Evolutionary conservation across 2,329 filamentous ascomycete species (phyloP).

Genomic region (Ceratocystis harringtonii): DNA sequence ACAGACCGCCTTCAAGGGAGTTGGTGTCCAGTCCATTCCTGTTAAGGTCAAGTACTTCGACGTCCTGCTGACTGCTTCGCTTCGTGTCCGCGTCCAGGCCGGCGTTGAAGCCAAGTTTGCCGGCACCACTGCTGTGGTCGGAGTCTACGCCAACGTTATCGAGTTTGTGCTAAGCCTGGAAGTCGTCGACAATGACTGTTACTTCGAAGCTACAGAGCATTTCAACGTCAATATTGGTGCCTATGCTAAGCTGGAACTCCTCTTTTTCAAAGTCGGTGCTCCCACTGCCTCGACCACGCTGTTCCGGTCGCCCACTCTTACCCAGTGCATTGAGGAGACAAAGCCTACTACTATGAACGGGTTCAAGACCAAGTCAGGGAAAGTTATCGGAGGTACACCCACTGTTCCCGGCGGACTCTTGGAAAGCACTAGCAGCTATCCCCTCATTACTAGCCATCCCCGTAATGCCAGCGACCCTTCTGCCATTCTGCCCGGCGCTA

Average conservation of each 20-base stretch:
- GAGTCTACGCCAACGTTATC: slow-evolving; percentile 38
- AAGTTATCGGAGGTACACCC: not conserved
- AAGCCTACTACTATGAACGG: slow-evolving; percentile 8
- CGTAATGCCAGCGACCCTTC: not conserved
- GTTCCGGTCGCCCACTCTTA: slow-evolving; percentile 25
- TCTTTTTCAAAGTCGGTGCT: slow-evolving; percentile 28
- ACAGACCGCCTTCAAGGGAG: slow-evolving; percentile 31
- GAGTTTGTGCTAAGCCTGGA: slow-evolving; percentile 35
- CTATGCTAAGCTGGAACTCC: slow-evolving; percentile 25
- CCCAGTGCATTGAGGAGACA: slow-evolving; percentile 24
- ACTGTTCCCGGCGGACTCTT: not conserved
- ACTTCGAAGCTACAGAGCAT: slow-evolving; percentile 24
- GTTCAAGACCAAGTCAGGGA: not conserved
- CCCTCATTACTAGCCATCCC: not conserved
- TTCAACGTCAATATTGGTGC: slow-evolving; percentile 29
- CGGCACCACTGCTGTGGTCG: slow-evolving; percentile 30
- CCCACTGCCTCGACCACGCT: slow-evolving; percentile 30
- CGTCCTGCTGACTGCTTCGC: slow-evolving; percentile 33
- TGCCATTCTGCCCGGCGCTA: not conserved
- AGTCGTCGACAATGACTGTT: slow-evolving; percentile 24
- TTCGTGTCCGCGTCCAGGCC: slow-evolving; percentile 36
- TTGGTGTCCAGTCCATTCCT: slow-evolving; percentile 32
- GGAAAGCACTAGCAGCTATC: no score
- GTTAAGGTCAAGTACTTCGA: slow-evolving; percentile 33
- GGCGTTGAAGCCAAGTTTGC: slow-evolving; percentile 27